Evolutionary conservation across 768 basidiomycete genomes (phyloP), one percentile per base, ranked within the genome.

Genomic region (Pisolithus microcarpus): DNA sequence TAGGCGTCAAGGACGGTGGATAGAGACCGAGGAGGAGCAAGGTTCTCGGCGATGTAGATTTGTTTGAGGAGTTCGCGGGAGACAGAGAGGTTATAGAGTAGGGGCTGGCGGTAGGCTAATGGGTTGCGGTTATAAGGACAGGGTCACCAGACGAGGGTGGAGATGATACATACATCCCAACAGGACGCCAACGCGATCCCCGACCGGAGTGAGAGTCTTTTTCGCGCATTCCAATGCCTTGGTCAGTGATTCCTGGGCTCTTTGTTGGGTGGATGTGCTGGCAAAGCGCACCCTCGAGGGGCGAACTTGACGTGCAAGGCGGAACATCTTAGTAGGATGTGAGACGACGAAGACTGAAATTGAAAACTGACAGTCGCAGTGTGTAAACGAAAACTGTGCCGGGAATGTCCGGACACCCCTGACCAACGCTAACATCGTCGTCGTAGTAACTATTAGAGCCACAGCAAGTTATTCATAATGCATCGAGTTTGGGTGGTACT

Each of bases 31-130:
- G 91, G 91, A 10, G 87, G 89, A 49, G 69, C 68, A 38, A 77
- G 63, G 49, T 70, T 70, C 68, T 91, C 88, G 37, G 77, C 75
- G 49, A 78, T 61, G 68, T 90, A 90, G 48, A 91, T 73, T 54
- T 86, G 83, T 70, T 87, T 88, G 48, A 78, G 61, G 45, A 95
- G 58, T 62, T 92, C 90, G 48, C 83, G 80, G 18, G 80, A 74
- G 44, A 94, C 88, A 48, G 83, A 64, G 26, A 87, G 71, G 72
- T 92, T 91, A 75, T 91, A 92, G 26, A 79, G 53, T 34, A 92
- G 62, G 5, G 90, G 89, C 61, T 87, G 76, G 54, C 81, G 81
- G 73, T 91, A 90, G 9, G 82, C 91, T 81, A 53, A 10, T 6
- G 39, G 21, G 39, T 21, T 40, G 8, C 6, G 21, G 18, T 40